Conservation (phyloP, 1,284 basidiomycete species). For the Hymenochaete sp. region DNA sequence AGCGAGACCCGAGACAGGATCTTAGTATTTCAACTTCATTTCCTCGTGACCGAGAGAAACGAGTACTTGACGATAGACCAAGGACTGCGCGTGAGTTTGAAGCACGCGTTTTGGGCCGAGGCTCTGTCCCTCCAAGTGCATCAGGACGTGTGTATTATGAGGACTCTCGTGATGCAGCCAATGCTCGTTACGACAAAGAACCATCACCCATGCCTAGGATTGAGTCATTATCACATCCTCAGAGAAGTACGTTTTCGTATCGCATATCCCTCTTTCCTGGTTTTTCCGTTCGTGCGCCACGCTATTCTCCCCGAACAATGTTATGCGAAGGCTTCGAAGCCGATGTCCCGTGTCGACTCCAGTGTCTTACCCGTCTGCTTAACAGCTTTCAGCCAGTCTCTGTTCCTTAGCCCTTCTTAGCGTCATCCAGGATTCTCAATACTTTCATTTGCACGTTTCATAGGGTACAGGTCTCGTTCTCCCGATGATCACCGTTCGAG, state of each 20-base stretch:
- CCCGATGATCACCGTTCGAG: not conserved
- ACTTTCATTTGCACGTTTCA: conserved; percentile 10
- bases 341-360: not conserved
- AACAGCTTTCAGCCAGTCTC: conserved; percentile 1
- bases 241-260: conserved; percentile 18
- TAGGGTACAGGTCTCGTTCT: conserved; percentile 14
- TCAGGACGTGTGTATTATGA: too few species aligned
- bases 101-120: conserved; percentile 1
- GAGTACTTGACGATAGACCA: conserved; percentile 6
- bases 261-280: conserved; percentile 12
- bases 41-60: not conserved
- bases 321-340: not conserved
- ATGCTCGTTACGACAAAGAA: not conserved
- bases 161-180: too few species aligned
- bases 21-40: not conserved
- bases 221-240: conserved; percentile 4
- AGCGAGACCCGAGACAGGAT: not conserved
- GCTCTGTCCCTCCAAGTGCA: not conserved
- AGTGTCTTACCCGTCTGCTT: not conserved
- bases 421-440: conserved; percentile 11
- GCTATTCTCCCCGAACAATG: not conserved
- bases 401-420: conserved; percentile 7
- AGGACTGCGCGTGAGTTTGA: conserved; percentile 6
- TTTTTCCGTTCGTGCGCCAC: conserved; percentile 4
- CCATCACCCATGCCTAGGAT: conserved; percentile 1